Base-by-base conservation (phyloP, 441 rosid genomes). In the Dalechampia spathulata region DNA sequence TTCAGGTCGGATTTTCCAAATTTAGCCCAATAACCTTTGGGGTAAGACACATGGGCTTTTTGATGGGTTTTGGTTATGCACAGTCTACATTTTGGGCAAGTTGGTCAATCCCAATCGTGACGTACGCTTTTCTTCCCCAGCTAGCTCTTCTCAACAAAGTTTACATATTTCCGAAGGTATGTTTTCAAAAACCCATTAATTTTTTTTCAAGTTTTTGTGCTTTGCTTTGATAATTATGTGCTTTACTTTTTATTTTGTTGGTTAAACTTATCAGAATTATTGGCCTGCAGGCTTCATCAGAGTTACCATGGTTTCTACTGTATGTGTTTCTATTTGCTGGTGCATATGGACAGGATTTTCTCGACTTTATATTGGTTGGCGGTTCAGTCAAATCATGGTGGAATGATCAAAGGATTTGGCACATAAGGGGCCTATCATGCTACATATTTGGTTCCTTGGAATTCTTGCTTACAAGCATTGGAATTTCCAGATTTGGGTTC, bases 321-420 rank as follows among this genome's bases (percentile, higher is more conserved):
- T 77, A 83, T 61, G 38, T 63, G 12, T 77, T 82, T 59, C 75
- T 88, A 11, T 70, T 85, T 49, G 4, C 76, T 0, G 93, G 85
- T 8, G 82, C 85, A 1, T 72, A 87, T 26, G 75, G 28, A 17
- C 83, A 76, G 65, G 86, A 83, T 47, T 49, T 69, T 9, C 4
- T 66, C 0, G 82, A 81, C 6, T 81, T 76, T 41, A 2, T 68
- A 13, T 39, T 76, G 1, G 66, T 61, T 10, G 78, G 78, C 5
- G 75, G 81, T 7, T 72, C 75, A 10, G 12, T 62, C 49, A 42
- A 52, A 13, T 66, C 48, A 14, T 88, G 96, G 96, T 81, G 87
- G 85, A 83, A 74, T 46, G 83, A 80, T 45, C 91, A 83, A 57
- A 71, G 91, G 49, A 78, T 83, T 44, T 88, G 83, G 79, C 32